These are phyloP conservation scores for Omphalotus olearius DNA, from an alignment of 1,284 basidiomycete species.

Conservation along the genomic window DNA sequence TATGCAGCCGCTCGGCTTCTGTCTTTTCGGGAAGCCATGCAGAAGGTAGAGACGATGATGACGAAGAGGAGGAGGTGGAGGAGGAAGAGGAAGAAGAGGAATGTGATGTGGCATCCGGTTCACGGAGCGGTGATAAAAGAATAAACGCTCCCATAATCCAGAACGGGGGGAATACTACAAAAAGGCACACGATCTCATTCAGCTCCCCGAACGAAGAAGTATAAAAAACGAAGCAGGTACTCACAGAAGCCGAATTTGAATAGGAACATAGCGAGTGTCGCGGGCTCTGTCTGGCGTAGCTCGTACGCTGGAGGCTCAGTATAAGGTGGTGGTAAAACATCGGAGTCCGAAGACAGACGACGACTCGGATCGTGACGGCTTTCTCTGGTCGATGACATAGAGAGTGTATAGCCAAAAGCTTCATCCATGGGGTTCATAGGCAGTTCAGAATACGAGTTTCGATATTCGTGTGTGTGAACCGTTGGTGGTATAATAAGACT, in stretches of 20 bases:
- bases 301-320: conserved; percentile 23
- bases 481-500: background rate
- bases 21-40: conserved; percentile 44
- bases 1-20: conserved; percentile 38
- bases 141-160: conserved; percentile 33
- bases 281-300: conserved; percentile 24
- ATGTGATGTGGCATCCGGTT: conserved; percentile 15
- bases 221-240: conserved; percentile 17
- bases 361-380: conserved; percentile 23
- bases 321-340: conserved; percentile 13
- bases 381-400: conserved; percentile 16
- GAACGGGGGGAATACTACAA: conserved; percentile 31
- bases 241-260: conserved; percentile 41
- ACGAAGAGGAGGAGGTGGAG: background rate
- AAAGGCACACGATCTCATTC: conserved; percentile 5
- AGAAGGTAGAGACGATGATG: conserved; percentile 16
- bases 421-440: conserved; percentile 15
- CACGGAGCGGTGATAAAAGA: conserved; percentile 26
- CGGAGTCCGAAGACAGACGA: conserved; percentile 10
- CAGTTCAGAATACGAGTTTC: background rate
- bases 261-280: conserved; percentile 37
- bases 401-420: conserved; percentile 18
- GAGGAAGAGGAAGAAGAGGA: background rate
- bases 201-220: background rate
- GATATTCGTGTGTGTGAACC: background rate